Base-by-base conservation (phyloP, 1,284 basidiomycete genomes). In the Ustilago hordei region DNA sequence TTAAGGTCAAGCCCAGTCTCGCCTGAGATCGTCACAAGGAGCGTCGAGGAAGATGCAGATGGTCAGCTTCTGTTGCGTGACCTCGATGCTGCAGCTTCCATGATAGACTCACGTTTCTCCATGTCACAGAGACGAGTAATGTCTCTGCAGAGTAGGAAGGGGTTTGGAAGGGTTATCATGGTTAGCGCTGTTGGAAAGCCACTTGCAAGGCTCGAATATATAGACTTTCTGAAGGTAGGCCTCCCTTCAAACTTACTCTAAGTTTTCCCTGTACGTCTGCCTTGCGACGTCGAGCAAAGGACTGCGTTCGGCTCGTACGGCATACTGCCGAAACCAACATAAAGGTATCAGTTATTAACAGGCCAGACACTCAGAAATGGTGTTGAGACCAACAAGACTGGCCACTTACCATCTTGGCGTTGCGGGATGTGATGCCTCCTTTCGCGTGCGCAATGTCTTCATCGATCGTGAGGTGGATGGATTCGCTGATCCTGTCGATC, bases 211-310 rank as follows among this genome's bases (percentile, higher is more conserved):
- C 19, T 19, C n/a, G 36, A 38, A 9, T 8, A 38, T 2, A 50
- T 6, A 32, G 28, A 9, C 15, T 50, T 12, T 50, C 6, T 32
- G 12, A 19, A 45, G 43, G n/a, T 45, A 45, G 43, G 4, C 12
- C 15, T 12, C 15, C 9, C 13, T 31, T 23, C 15, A 17, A 15
- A 43, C 74, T 60, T 32, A 77, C 78, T 17, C 48, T 17, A 95
- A 89, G 76, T 95, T 95, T 84, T 97, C 95, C 80, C 92, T 93
- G 87, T 92, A 87, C 0, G 95, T 95, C 83, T 94, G 92, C 8
- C 95, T 90, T 0, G 95, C 95, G 4, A 98, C 93, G 75, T 98
- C 95, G 12, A 98, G 90, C 11, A 96, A 89, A 23, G 91, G 90
- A 75, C 94, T 93, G 78, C 89, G 90, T 69, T 93, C 92, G 1